phyloP scores from a whole-genome alignment of 495 filamentous ascomycete genomes.

The Parathielavia appendiculata region DNA sequence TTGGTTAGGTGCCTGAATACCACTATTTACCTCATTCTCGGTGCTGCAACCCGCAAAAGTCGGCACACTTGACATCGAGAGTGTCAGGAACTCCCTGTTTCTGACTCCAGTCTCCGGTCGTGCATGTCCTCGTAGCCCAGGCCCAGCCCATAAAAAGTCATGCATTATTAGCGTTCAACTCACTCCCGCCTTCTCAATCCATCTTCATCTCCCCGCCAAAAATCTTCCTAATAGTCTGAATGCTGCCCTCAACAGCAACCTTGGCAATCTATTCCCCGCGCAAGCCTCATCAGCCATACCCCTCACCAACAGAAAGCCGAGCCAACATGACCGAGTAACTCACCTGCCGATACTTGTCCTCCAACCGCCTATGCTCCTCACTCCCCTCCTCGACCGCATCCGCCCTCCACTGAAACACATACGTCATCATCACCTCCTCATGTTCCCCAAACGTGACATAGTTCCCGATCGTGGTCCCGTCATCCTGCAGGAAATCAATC shows the following conservation, averaged over 20 bases:
- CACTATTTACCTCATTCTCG: too few species aligned
- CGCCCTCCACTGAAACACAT: conserved; percentile 39
- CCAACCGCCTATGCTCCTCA: conserved; percentile 26
- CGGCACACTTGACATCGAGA: too few species aligned
- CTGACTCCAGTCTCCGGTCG: too few species aligned
- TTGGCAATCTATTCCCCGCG: conserved; percentile 31
- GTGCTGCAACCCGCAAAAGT: too few species aligned
- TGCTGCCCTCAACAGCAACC: conserved; percentile 37
- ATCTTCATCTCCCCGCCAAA: conserved; percentile 25
- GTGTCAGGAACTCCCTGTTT: too few species aligned
- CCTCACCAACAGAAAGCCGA: background rate
- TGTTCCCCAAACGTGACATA: conserved; percentile 31
- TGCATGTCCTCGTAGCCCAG: too few species aligned
- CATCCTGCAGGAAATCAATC: conserved; percentile 36
- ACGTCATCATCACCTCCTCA: conserved; percentile 34
- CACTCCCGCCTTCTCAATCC: background rate
- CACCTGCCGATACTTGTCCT: conserved; percentile 33
- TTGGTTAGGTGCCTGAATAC: too few species aligned
- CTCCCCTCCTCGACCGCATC: conserved; percentile 27
- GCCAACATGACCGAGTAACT: conserved; percentile 19
- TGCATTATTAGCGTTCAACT: too few species aligned
- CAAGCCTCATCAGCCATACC: conserved; percentile 15
- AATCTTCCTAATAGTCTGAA: conserved; percentile 35
- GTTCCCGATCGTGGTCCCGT: conserved; percentile 37
- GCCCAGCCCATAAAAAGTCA: too few species aligned